Evolutionary conservation across 106 monocot genomes (phyloP).

Genomic region (Apostasia ramifera): DNA sequence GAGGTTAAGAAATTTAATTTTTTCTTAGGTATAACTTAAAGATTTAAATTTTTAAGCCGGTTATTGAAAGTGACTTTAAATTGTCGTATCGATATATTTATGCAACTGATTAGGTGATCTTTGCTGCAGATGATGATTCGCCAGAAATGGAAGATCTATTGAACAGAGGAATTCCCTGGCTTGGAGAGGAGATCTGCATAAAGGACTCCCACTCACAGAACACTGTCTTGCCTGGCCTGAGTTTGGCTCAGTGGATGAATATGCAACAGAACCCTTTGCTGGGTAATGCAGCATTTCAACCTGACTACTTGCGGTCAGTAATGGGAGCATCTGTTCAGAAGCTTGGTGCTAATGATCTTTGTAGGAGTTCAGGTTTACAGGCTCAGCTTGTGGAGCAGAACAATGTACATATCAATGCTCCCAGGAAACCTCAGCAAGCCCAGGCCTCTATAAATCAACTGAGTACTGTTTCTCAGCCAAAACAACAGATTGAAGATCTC

Average conservation of each 20-base stretch:
- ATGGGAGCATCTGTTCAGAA: slow-evolving; percentile 52
- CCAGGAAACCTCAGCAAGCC: slow-evolving; percentile 35
- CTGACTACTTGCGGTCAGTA: slow-evolving; percentile 46
- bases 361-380: slow-evolving; percentile 53
- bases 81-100: no score
- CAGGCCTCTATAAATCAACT: slow-evolving; percentile 44
- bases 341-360: slow-evolving; percentile 38
- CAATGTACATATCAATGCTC: slow-evolving; percentile 38
- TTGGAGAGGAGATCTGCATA: slow-evolving; percentile 82
- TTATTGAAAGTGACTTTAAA: no score
- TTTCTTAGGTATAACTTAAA: no score
- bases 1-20: no score
- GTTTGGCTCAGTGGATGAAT: slow-evolving; percentile 80
- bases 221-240: slow-evolving; percentile 69
- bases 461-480: slow-evolving; percentile 20
- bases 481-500: slow-evolving; percentile 40
- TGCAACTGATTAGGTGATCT: not conserved
- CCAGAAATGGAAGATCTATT: slow-evolving; percentile 83
- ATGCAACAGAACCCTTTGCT: slow-evolving; percentile 69
- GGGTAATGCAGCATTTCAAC: slow-evolving; percentile 40
- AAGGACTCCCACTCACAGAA: slow-evolving; percentile 68
- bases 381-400: slow-evolving; percentile 49
- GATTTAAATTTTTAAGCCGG: no score
- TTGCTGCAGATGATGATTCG: slow-evolving; percentile 63
- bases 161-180: slow-evolving; percentile 82